Conservation (phyloP, 129 eudicot genomes). For the Flaveria brownii region DNA sequence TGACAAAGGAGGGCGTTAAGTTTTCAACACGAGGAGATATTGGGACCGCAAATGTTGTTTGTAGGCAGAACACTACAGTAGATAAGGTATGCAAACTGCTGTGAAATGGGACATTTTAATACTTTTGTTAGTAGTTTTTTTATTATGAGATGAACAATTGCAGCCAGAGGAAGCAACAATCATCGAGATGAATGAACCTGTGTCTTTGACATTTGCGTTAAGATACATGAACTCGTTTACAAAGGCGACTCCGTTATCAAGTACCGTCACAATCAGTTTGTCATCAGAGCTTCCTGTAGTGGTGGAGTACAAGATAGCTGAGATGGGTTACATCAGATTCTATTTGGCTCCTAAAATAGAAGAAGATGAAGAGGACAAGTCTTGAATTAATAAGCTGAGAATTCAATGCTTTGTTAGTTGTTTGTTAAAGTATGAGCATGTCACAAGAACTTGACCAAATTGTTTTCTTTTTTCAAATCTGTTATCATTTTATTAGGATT, state of each 20-base stretch:
- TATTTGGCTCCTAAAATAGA: conserved; percentile 92
- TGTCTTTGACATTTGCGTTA: conserved; percentile 86
- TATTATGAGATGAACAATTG: neutral
- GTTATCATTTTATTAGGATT: neutral
- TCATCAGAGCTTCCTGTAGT: conserved; percentile 95
- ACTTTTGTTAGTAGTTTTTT: neutral
- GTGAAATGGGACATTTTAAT: neutral
- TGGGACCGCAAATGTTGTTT: conserved; percentile 85
- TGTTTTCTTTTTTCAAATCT: neutral
- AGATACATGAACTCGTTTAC: conserved; percentile 96
- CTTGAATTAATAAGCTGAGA: conserved; percentile 28
- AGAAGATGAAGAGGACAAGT: conserved; percentile 76
- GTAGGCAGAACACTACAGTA: conserved; percentile 84
- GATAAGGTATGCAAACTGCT: conserved; percentile 64
- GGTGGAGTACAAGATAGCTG: conserved; percentile 89
- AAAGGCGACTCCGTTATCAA: conserved; percentile 80
- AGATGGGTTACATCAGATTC: conserved; percentile 89
- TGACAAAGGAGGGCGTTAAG: conserved; percentile 92
- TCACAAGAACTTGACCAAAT: neutral
- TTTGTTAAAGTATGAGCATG: neutral
- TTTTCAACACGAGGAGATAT: conserved; percentile 94
- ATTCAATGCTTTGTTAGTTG: conserved; percentile 13
- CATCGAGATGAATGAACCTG: conserved; percentile 96
- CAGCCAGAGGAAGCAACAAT: conserved; percentile 95
- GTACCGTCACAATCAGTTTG: conserved; percentile 69